These are phyloP conservation scores for Pilobolus umbonatus DNA, from an alignment of 192 early-diverging fungal species.

Conservation along the genomic window DNA sequence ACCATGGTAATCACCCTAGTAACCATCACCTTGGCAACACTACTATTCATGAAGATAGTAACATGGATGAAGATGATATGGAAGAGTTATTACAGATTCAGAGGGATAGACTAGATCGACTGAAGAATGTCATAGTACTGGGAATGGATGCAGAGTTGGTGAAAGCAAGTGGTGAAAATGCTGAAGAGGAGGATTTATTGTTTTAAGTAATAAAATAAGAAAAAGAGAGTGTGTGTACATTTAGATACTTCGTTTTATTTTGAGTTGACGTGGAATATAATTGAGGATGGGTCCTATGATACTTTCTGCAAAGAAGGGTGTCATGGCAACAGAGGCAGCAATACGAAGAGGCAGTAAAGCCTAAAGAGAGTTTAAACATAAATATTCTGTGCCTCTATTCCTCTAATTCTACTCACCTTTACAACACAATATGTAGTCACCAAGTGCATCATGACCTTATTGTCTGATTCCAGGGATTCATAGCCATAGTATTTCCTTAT, in stretches of 20 bases:
- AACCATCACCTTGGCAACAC: conserved; percentile 5
- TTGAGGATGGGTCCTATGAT: conserved; percentile 37
- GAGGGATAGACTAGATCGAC: conserved; percentile 24
- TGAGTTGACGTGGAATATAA: conserved; percentile 2
- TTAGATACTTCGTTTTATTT: not conserved
- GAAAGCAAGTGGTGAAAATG: conserved; percentile 14
- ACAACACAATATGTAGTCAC: conserved; percentile 78
- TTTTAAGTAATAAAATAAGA: conserved; percentile 24
- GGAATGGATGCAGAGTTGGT: conserved; percentile 29
- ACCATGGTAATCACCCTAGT: not conserved
- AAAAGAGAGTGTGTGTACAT: not conserved
- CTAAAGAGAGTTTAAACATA: conserved; percentile 20
- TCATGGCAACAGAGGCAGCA: conserved; percentile 48
- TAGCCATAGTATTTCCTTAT: conserved; percentile 57
- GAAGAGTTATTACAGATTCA: conserved; percentile 30
- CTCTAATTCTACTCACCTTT: conserved; percentile 50
- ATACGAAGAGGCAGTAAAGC: conserved; percentile 63
- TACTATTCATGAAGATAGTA: not conserved
- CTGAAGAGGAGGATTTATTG: conserved; percentile 27
- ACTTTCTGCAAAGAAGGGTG: conserved; percentile 50
- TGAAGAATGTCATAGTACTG: conserved; percentile 25
- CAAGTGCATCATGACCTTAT: conserved; percentile 63
- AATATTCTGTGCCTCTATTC: not conserved
- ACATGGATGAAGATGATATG: conserved; percentile 30
- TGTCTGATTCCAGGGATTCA: conserved; percentile 36